These are phyloP conservation scores for Spathaspora boniae DNA, from an alignment of 805 yeast genomes.

Conservation along the genomic window DNA sequence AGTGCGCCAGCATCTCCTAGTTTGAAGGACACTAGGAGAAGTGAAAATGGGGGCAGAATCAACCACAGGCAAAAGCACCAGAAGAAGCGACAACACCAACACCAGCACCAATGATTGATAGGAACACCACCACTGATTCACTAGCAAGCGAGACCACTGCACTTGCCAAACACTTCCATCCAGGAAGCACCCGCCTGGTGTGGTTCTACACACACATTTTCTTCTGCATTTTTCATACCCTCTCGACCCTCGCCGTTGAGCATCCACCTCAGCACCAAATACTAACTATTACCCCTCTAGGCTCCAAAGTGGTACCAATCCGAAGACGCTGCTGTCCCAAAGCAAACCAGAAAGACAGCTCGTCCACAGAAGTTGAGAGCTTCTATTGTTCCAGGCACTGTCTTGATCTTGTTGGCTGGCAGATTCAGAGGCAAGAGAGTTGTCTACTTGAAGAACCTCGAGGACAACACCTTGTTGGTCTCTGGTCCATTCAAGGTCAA, in stretches of 20 bases:
- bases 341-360: conserved; percentile 84
- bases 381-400: conserved; percentile 97
- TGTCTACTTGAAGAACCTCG: conserved; percentile 92
- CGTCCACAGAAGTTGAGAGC: conserved; percentile 95
- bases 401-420: conserved; percentile 95
- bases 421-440: conserved; percentile 99
- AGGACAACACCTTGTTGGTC: conserved; percentile 96
- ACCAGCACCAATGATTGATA: no score
- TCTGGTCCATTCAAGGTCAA: conserved; percentile 99
- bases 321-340: conserved; percentile 84
- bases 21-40: conserved; percentile 1
- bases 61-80: not conserved
- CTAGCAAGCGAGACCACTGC: not conserved
- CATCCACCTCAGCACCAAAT: conserved; percentile 27
- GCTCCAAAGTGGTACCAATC: conserved; percentile 95
- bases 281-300: conserved; percentile 20
- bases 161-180: not conserved
- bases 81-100: no score
- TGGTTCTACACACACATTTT: no score
- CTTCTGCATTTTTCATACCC: not conserved
- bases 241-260: conserved; percentile 9
- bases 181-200: no score
- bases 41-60: conserved; percentile 1
- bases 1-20: no score
- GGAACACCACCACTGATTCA: no score